phyloP scores from a whole-genome alignment of 2,329 filamentous ascomycete genomes.

The Beauveria brongniartii region DNA sequence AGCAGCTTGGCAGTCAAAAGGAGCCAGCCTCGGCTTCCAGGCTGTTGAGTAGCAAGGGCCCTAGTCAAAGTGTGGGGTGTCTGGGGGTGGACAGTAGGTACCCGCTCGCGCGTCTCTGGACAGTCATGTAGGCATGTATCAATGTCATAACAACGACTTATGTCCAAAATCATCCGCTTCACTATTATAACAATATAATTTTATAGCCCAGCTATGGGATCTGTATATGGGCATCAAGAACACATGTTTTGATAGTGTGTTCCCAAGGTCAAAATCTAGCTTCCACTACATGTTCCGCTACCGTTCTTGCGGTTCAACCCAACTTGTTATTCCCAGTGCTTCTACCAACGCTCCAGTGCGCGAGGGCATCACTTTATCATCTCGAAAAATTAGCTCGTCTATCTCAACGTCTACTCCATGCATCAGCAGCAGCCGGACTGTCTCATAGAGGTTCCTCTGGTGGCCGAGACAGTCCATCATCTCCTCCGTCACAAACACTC shows the following conservation, averaged over 20 bases:
- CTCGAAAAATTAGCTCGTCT: background rate
- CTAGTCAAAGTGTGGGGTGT: slow-evolving; percentile 6
- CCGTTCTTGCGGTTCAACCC: too few species aligned
- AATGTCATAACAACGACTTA: background rate
- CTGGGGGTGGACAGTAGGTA: background rate
- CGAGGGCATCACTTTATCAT: fast-evolving
- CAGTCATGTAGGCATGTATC: background rate
- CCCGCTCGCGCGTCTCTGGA: slow-evolving; percentile 10
- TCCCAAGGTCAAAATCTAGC: too few species aligned
- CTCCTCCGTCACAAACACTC: background rate
- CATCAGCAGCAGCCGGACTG: background rate
- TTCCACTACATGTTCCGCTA: too few species aligned
- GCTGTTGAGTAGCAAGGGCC: background rate
- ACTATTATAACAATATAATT: background rate
- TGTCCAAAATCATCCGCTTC: background rate
- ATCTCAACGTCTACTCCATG: background rate
- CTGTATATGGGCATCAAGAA: too few species aligned
- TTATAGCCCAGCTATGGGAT: too few species aligned
- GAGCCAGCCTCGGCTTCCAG: slow-evolving; percentile 8
- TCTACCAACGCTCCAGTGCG: background rate
- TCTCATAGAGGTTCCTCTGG: background rate
- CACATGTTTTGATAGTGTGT: too few species aligned
- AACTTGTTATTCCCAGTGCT: background rate
- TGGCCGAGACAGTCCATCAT: background rate
- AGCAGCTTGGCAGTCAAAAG: background rate